Conservation (phyloP, 805 yeast species). For the Candida vartiovaarae region DNA sequence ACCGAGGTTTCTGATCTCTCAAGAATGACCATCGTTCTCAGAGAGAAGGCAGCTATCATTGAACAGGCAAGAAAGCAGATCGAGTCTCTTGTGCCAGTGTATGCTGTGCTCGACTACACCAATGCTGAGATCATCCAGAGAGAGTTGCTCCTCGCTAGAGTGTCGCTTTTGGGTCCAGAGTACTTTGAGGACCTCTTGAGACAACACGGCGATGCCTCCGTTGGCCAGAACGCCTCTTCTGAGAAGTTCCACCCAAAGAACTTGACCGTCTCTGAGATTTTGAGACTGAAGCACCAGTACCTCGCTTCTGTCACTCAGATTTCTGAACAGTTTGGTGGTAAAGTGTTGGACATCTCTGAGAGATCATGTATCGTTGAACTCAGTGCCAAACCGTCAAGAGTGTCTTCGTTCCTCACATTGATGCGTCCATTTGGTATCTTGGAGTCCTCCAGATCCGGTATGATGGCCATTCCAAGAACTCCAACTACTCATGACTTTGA, state of each 20-base stretch:
- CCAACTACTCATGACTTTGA: slow-evolving; percentile 50
- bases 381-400: slow-evolving; percentile 87
- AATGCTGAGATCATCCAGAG: slow-evolving; percentile 84
- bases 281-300: slow-evolving; percentile 90
- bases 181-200: slow-evolving; percentile 91
- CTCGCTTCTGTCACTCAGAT: slow-evolving; percentile 76
- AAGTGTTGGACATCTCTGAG: slow-evolving; percentile 84
- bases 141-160: slow-evolving; percentile 86
- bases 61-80: slow-evolving; percentile 98
- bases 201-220: slow-evolving; percentile 49
- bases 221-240: slow-evolving; percentile 25
- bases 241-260: slow-evolving; percentile 77
- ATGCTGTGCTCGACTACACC: slow-evolving; percentile 94
- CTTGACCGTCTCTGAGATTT: slow-evolving; percentile 82
- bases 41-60: slow-evolving; percentile 91
- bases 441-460: slow-evolving; percentile 95
- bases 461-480: slow-evolving; percentile 98
- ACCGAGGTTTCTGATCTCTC: slow-evolving; percentile 94
- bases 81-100: slow-evolving; percentile 96
- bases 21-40: slow-evolving; percentile 92
- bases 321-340: slow-evolving; percentile 87
- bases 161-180: slow-evolving; percentile 94
- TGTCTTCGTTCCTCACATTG: slow-evolving; percentile 78
- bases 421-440: slow-evolving; percentile 94
- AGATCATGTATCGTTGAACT: slow-evolving; percentile 92